Conservation (phyloP, 179 eudicot genomes). For the Silene coronaria region DNA sequence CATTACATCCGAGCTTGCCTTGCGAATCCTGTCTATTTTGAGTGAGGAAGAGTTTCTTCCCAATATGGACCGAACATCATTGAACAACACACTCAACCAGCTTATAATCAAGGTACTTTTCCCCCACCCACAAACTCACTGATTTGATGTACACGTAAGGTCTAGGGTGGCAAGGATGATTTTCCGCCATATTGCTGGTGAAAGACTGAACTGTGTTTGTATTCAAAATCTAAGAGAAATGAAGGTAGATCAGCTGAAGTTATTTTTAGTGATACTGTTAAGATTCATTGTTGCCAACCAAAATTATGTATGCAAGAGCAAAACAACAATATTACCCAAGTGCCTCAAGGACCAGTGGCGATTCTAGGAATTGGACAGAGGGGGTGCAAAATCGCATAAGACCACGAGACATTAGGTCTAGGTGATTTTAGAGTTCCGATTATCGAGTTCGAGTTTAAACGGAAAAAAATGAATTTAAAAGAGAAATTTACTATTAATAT, state of each 20-base stretch:
- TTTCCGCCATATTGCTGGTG: background rate
- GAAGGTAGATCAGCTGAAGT: background rate
- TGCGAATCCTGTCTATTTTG: conserved; percentile 69
- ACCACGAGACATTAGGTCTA: too few species aligned
- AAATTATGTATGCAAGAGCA: background rate
- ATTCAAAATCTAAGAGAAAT: background rate
- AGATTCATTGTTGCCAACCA: background rate
- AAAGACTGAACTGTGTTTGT: too few species aligned
- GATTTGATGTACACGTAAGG: background rate
- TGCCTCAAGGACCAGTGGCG: too few species aligned
- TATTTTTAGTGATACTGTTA: background rate
- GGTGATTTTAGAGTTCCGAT: too few species aligned
- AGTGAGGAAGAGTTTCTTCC: conserved; percentile 87
- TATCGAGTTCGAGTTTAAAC: too few species aligned
- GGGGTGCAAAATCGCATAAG: too few species aligned
- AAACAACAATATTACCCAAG: too few species aligned
- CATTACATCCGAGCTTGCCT: conserved; percentile 89
- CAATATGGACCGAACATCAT: conserved; percentile 45
- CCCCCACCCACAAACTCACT: background rate
- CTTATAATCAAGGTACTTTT: conserved; percentile 70
- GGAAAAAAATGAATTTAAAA: too few species aligned
- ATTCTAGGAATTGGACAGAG: too few species aligned
- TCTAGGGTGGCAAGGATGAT: background rate
- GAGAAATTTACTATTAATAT: too few species aligned
- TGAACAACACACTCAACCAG: conserved; percentile 62